Evolutionary conservation across 2,329 filamentous ascomycete genomes (phyloP), one percentile per base, ranked within the genome.

Genomic region (Cytospora piceicola): DNA sequence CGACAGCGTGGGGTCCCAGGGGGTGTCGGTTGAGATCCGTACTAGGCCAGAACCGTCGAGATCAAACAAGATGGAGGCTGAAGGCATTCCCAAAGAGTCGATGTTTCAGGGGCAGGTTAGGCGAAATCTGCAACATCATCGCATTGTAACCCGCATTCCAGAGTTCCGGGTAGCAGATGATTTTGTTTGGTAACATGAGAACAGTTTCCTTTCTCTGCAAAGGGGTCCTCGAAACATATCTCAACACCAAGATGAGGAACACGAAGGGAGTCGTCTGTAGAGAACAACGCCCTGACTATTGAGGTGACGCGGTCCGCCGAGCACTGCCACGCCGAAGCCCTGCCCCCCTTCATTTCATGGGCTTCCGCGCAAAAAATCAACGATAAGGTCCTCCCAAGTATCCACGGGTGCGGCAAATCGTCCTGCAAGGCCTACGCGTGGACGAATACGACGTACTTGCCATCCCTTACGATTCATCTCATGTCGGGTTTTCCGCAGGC

Each of bases 101-200:
- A 54, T 58, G 65, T 64, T 63, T 67, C 65, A 67, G 65, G 65
- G 65, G 58, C 51, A 39, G 49, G 61, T 39, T 56, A 34, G 22
- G 46, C 30, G 51, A 39, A 36, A 34, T 32, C 27, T 63, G 57
- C 58, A 58, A 39, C 39, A 59, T 55, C 39, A 30, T 49, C 42
- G 32, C n/a, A 34, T 56, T 57, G 65, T 57, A 53, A 24, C 58
- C 54, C 56, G 4, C 61, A 52, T 57, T 36, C 11, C 34, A 36
- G 30, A 27, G 22, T 32, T 42, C 34, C 34, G 17, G 36, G 34
- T 49, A n/a, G n/a, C 24, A 11, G 46, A 22, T 24, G 34, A 36
- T 14, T 4, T 12, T 24, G 8, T 7, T 49, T 20, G 15, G 39
- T 15, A 20, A 42, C 9, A 6, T 42, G 39, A 42, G 20, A n/a